Percentiles rank a stretch among this genome's conserved stretches.
Conservation (phyloP, 169 alveolate genomes). For the Plasmodium cynomolgi region DNA sequence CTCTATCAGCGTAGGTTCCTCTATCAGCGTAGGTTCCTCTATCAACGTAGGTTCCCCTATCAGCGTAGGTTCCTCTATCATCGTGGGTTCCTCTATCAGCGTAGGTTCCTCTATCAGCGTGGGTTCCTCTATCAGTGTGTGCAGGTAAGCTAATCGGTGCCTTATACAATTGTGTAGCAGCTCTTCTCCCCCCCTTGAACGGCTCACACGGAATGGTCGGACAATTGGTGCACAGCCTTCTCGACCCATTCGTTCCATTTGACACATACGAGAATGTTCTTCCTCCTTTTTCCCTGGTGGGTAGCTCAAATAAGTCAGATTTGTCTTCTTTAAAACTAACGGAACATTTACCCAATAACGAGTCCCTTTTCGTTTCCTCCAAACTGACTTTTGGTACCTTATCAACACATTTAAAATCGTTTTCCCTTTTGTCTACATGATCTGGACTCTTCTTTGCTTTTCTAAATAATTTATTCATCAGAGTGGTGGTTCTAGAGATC, state of each 20-base stretch:
- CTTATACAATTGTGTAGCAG: background rate
- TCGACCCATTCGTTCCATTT: background rate
- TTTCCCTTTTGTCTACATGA: background rate
- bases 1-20: no score
- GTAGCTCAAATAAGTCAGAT: background rate
- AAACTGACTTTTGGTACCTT: background rate
- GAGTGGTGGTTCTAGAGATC: background rate
- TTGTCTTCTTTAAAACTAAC: background rate
- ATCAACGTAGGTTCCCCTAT: no score
- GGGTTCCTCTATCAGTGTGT: background rate
- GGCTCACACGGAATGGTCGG: background rate
- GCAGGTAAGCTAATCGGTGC: background rate
- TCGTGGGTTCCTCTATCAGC: no score
- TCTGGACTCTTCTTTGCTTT: background rate
- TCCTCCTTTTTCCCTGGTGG: background rate
- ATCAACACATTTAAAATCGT: background rate
- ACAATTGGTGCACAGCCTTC: background rate
- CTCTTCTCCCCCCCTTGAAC: background rate
- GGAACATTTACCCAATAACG: background rate
- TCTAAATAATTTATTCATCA: background rate
- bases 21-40: no score
- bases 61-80: no score
- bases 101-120: no score
- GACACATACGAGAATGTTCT: background rate
- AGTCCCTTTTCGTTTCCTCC: background rate